These are phyloP conservation scores for Aspergillus incahuasiensis DNA, from an alignment of 495 filamentous ascomycete genomes.

Conservation along the genomic window DNA sequence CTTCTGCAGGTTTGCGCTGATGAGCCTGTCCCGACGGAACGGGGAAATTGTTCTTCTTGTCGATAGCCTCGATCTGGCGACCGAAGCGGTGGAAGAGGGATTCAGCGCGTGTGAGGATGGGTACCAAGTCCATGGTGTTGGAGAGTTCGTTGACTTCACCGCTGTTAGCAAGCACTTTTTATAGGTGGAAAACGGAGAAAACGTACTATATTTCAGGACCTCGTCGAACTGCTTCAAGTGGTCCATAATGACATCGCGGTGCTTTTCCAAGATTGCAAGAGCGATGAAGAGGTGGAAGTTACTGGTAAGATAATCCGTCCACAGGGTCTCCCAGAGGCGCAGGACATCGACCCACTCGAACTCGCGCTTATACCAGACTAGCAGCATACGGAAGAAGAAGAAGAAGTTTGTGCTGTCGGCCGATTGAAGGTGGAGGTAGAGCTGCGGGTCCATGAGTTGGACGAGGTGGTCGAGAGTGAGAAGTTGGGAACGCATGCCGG, in stretches of 20 bases:
- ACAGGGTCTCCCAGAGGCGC: constrained; percentile 85
- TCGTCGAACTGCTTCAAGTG: constrained; percentile 95
- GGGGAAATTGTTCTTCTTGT: constrained; percentile 81
- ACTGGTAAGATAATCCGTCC: constrained; percentile 86
- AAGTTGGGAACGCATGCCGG: constrained; percentile 89
- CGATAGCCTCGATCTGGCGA: constrained; percentile 78
- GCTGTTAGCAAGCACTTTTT: background rate
- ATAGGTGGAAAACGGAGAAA: background rate
- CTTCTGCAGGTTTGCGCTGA: constrained; percentile 40
- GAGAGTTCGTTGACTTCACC: constrained; percentile 80
- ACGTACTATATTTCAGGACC: constrained; percentile 89
- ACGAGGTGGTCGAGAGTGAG: constrained; percentile 88
- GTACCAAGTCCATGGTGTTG: constrained; percentile 82
- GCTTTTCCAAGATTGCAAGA: constrained; percentile 91
- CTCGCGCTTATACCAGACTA: constrained; percentile 98
- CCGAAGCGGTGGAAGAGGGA: constrained; percentile 83
- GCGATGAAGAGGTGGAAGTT: constrained; percentile 94
- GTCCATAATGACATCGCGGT: constrained; percentile 88
- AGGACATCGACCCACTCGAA: constrained; percentile 85
- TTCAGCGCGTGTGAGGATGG: constrained; percentile 81
- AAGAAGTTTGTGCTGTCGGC: constrained; percentile 98
- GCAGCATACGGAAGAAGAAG: constrained; percentile 98
- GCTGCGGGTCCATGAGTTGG: constrained; percentile 90
- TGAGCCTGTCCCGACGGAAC: constrained; percentile 49
- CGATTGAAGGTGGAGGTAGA: constrained; percentile 83